phyloP scores from a whole-genome alignment of 805 yeast genomes.

The Yarrowia sp. region DNA sequence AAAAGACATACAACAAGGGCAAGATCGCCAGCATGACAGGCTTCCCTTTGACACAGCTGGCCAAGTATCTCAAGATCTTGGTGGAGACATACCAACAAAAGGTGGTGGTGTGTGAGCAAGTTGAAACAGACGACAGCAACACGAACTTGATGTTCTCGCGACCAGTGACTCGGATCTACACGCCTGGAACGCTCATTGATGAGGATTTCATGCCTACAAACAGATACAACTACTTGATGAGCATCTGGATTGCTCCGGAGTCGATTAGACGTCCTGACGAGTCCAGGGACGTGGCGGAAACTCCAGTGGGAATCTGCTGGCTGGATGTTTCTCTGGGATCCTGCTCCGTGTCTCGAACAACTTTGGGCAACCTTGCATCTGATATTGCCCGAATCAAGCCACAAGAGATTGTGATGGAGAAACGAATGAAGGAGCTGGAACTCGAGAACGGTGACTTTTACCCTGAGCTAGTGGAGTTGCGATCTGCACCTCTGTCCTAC shows the following conservation, averaged over 20 bases:
- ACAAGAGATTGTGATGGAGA: conserved; percentile 62
- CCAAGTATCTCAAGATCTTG: conserved; percentile 67
- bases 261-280: conserved; percentile 12
- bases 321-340: conserved; percentile 83
- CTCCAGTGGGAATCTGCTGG: conserved; percentile 77
- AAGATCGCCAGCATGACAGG: conserved; percentile 76
- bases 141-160: conserved; percentile 39
- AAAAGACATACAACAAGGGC: conserved; percentile 31
- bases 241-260: conserved; percentile 44
- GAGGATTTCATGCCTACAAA: conserved; percentile 76
- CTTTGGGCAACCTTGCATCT: conserved; percentile 58
- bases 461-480: conserved; percentile 56
- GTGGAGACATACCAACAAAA: conserved; percentile 67
- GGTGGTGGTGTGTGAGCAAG: conserved; percentile 73
- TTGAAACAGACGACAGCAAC: conserved; percentile 41
- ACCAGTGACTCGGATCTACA: conserved; percentile 72
- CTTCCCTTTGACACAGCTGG: conserved; percentile 71
- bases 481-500: conserved; percentile 58
- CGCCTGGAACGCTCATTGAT: conserved; percentile 91
- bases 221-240: conserved; percentile 66
- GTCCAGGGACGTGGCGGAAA: conserved; percentile 38
- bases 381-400: conserved; percentile 79
- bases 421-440: conserved; percentile 31
- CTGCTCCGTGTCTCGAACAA: conserved; percentile 64
- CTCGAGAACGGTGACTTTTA: conserved; percentile 53